phyloP scores from a whole-genome alignment of 805 yeast species.

The Candida nanaspora region DNA sequence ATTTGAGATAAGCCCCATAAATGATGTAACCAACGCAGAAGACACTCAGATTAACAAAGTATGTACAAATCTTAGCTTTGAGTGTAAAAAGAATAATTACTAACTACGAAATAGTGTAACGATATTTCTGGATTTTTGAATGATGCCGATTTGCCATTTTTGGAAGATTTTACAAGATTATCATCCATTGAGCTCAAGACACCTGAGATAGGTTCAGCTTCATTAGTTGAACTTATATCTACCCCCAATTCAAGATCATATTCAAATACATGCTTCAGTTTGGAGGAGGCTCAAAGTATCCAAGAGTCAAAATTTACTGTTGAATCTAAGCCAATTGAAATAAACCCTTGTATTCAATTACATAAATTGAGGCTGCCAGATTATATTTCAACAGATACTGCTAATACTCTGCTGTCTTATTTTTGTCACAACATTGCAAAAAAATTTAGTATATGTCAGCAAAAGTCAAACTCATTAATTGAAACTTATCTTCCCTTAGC shows the following conservation, averaged over 20 bases:
- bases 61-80: no score
- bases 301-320: no score
- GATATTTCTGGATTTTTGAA: no score
- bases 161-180: no score
- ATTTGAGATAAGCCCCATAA: background rate
- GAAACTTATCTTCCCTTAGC: slow-evolving; percentile 6
- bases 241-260: background rate
- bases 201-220: background rate
- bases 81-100: no score
- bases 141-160: no score
- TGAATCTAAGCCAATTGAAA: no score
- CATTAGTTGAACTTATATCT: background rate
- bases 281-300: slow-evolving; percentile 1
- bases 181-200: background rate
- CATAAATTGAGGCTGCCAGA: slow-evolving; percentile 1
- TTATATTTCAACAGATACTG: slow-evolving; percentile 3
- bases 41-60: background rate
- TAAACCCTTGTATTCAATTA: background rate
- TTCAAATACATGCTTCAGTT: background rate
- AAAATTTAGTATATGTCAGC: slow-evolving; percentile 4
- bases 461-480: slow-evolving; percentile 5
- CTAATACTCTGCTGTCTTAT: slow-evolving; percentile 2
- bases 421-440: slow-evolving; percentile 5
- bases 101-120: no score
- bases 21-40: background rate